Conservation (phyloP, 441 rosid species). For the Gossypium schwendimanii region DNA sequence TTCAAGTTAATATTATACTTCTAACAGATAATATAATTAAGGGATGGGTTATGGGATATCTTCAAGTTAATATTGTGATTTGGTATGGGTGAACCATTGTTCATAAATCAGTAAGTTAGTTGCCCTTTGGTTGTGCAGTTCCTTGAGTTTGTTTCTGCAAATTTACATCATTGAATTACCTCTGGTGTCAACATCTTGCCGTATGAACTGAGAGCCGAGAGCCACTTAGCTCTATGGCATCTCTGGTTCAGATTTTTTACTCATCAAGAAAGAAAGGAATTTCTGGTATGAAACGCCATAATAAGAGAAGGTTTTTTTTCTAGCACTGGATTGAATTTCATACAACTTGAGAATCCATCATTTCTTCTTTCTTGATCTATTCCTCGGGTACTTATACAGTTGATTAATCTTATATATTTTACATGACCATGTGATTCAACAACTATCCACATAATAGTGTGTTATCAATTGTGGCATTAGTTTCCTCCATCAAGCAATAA, state of each 20-base stretch:
- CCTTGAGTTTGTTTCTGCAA: too few relatives aligned
- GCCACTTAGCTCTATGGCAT: too few relatives aligned
- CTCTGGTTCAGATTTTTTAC: background rate
- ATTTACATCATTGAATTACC: too few relatives aligned
- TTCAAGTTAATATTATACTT: background rate
- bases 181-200: too few relatives aligned
- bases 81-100: background rate
- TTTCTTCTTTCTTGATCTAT: background rate
- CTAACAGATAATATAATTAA: background rate
- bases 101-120: background rate
- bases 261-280: background rate
- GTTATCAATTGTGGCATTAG: slow-evolving; percentile 21
- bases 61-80: background rate
- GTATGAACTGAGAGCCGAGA: too few relatives aligned
- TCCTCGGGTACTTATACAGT: background rate
- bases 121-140: too few relatives aligned
- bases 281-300: background rate
- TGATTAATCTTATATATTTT: background rate
- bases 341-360: background rate
- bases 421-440: slow-evolving; percentile 15
- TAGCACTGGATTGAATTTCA: background rate
- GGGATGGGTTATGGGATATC: background rate
- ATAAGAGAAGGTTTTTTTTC: background rate
- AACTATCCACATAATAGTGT: slow-evolving; percentile 19
- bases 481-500: slow-evolving; percentile 49